Percentiles rank a stretch among this genome's conserved stretches.
phyloP scores from a whole-genome alignment of 495 filamentous ascomycete genomes.

The Trichoderma asperelloides region DNA sequence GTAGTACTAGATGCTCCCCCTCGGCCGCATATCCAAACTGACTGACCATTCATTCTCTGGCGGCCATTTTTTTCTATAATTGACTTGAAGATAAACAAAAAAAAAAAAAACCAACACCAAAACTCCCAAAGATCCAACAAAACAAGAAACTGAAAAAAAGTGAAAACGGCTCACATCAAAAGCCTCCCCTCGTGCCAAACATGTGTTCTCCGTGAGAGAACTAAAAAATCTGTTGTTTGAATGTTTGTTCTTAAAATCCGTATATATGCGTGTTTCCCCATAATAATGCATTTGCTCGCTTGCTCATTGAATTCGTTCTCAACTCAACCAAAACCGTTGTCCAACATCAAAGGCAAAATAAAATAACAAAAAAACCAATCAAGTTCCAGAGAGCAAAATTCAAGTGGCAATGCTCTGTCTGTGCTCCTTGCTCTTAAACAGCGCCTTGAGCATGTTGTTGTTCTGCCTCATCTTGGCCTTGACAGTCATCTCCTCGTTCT shows the following conservation, averaged over 20 bases:
- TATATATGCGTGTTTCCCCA: too few relatives aligned
- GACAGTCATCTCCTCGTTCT: constrained; percentile 16
- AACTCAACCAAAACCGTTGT: too few relatives aligned
- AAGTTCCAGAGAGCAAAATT: background rate
- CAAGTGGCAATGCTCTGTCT: constrained; percentile 10
- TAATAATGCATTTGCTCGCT: background rate
- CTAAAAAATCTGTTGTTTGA: too few relatives aligned
- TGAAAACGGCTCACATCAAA: too few relatives aligned
- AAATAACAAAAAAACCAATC: background rate
- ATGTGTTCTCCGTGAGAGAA: too few relatives aligned
- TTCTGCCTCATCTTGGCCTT: constrained; percentile 28
- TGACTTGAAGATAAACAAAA: background rate
- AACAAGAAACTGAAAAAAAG: background rate
- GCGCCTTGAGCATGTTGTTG: constrained; percentile 38
- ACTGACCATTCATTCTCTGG: background rate
- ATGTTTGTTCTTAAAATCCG: too few relatives aligned
- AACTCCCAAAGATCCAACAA: background rate
- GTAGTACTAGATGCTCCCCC: background rate
- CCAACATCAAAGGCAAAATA: too few relatives aligned
- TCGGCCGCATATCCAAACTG: background rate
- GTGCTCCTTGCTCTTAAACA: constrained; percentile 41
- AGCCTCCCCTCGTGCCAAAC: too few relatives aligned
- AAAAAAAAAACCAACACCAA: background rate
- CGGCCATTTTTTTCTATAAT: background rate
- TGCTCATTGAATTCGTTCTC: background rate